Conservation (phyloP, 1,284 basidiomycete species). For the Tylopilus sp. region DNA sequence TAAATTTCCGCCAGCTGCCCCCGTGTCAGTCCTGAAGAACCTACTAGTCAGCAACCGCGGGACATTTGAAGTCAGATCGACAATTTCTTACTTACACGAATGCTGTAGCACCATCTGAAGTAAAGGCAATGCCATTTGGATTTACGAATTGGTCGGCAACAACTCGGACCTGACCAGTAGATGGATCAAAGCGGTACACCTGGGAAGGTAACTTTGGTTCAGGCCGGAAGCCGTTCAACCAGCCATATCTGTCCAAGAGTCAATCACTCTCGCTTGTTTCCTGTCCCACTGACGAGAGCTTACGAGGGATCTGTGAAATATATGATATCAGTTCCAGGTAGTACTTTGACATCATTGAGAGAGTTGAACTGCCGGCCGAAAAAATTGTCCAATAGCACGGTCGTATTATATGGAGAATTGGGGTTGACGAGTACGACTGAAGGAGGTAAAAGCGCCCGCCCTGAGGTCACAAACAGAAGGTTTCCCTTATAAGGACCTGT, state of each 20-base stretch:
- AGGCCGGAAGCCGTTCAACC: constrained; percentile 40
- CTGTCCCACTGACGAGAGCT: constrained; percentile 14
- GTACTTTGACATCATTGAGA: neutral
- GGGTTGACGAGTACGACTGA: neutral
- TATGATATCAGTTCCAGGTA: neutral
- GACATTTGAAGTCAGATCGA: constrained; percentile 8
- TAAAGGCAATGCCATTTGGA: neutral
- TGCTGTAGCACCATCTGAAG: neutral
- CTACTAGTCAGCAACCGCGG: neutral
- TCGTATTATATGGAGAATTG: neutral
- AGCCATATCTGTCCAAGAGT: neutral
- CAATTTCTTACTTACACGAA: constrained; percentile 9
- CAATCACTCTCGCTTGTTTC: constrained; percentile 1
- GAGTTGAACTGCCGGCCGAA: neutral
- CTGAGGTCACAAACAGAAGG: neutral
- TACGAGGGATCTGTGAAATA: neutral
- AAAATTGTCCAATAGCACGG: neutral
- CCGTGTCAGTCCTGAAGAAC: neutral
- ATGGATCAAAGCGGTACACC: neutral
- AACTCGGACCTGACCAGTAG: neutral
- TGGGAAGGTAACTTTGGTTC: neutral
- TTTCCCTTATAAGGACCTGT: neutral
- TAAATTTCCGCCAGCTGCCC: constrained; percentile 48
- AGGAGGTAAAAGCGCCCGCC: neutral
- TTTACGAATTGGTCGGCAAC: neutral